Evolutionary conservation across 352 stramenopile species (phyloP), one percentile per base, ranked within the genome.

Genomic region (Pythium myriotylum): DNA sequence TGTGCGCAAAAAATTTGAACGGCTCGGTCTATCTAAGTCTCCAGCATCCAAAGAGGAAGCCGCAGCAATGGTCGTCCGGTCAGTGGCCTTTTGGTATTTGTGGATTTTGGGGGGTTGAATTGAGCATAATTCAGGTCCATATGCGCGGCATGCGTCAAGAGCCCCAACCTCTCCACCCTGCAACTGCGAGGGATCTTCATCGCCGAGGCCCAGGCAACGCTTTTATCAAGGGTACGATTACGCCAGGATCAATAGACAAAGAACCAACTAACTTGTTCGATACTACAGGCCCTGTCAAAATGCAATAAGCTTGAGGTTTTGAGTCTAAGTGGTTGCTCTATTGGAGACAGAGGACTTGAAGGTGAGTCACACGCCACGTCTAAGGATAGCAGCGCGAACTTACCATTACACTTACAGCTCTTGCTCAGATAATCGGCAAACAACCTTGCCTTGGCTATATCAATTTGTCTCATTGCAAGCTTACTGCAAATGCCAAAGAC

Each of bases 1-100:
- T 54, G 60, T 86, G 45, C 65, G 77, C 2, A 81, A 75, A 47
- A 90, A 88, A 54, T 83, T 90, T 55, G 70, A 87, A 14, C 77
- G 81, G 12, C 65, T 90, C 20, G 77, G 77, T 5, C 45, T 88
- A 35, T 74, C 81, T 45, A 68, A 65, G 52, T 62, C 75, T 6
- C 72, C 64, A 9, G 79, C 78, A 4, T 82, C 70, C 49, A 71
- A 74, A 26, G 75, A 72, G 12, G 54, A 70, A 47, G 70, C 73
- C 29, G 67, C 73, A 5, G 41, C 67, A n/a, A 43, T 59, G 3
- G 62, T 73, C 40, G 32, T 80, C 29, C 73, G 57, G 81, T 90
- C 48, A 14, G 41, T 50, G 42, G 29, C 10, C 10, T 35, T 10
- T 35, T 35, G 10, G 29, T 10, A 10, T 10, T 10, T 35, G 29